Conservation (phyloP, 2,329 filamentous ascomycete genomes). For the Verticillium tricorpus region DNA sequence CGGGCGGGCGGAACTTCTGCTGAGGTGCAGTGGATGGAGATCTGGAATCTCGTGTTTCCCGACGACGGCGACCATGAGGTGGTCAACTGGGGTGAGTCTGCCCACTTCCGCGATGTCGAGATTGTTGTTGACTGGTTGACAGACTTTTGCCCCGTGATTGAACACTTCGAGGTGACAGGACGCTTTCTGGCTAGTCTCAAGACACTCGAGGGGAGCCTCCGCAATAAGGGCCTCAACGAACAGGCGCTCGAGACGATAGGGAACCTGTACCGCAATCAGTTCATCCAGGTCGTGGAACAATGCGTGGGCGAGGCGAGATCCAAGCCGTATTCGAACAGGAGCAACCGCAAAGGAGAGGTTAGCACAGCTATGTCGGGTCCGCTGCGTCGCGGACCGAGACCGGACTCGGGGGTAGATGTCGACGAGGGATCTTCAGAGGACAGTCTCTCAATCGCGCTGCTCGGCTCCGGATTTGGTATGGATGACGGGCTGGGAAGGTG, state of each 20-base stretch:
- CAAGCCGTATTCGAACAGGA: constrained; percentile 35
- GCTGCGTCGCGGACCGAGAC: constrained; percentile 18
- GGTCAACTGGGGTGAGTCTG: constrained; percentile 21
- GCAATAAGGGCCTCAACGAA: constrained; percentile 31
- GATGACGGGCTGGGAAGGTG: constrained; percentile 9
- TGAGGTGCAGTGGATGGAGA: constrained; percentile 34
- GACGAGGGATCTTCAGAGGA: constrained; percentile 29
- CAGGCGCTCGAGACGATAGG: constrained; percentile 32
- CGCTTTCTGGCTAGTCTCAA: constrained; percentile 29
- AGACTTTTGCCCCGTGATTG: constrained; percentile 36
- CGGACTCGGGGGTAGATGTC: constrained; percentile 33
- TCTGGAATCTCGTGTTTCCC: constrained; percentile 37
- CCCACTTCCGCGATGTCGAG: not conserved
- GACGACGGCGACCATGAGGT: constrained; percentile 31
- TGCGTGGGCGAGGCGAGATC: constrained; percentile 28
- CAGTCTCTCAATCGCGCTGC: constrained; percentile 12
- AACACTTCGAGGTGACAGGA: constrained; percentile 33
- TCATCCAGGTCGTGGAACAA: constrained; percentile 31
- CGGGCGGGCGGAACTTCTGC: constrained; percentile 31
- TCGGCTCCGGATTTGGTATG: not conserved
- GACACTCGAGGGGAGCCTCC: constrained; percentile 25
- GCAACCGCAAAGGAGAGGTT: constrained; percentile 32
- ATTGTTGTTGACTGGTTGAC: not conserved
- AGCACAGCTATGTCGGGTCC: constrained; percentile 14
- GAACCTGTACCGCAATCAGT: constrained; percentile 34